Evolutionary conservation across 805 yeast genomes (phyloP).

Genomic region (Candida ulmi): DNA sequence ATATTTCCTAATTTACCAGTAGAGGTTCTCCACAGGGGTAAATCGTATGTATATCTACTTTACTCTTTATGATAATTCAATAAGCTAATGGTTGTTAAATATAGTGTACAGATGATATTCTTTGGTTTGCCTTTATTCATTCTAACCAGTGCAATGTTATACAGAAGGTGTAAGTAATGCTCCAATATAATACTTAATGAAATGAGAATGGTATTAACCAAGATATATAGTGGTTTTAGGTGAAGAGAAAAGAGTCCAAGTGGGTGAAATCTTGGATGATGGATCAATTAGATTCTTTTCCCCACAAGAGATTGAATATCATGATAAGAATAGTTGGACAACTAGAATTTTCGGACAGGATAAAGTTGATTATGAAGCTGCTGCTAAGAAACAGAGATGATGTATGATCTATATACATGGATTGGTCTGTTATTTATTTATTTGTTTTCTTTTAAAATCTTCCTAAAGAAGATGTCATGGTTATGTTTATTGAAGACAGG

Average conservation of each 20-base stretch:
- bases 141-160: conserved; percentile 14
- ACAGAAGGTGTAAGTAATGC: conserved; percentile 15
- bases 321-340: conserved; percentile 15
- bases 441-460: no score
- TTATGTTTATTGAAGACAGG: no score
- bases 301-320: conserved; percentile 16
- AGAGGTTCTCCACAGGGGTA: conserved; percentile 17
- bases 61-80: background rate
- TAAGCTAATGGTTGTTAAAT: no score
- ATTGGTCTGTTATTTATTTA: no score
- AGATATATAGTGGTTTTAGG: conserved; percentile 12
- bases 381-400: conserved; percentile 7
- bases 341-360: conserved; percentile 19
- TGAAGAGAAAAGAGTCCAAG: conserved; percentile 18
- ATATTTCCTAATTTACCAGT: conserved; percentile 17
- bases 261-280: conserved; percentile 21
- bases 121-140: conserved; percentile 18
- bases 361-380: conserved; percentile 16
- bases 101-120: conserved; percentile 18
- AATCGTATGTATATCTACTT: conserved; percentile 8
- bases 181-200: no score
- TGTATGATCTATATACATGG: no score
- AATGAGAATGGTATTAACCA: background rate
- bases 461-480: no score
- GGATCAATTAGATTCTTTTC: conserved; percentile 19